Percentiles rank a stretch among this genome's conserved stretches.
These are phyloP conservation scores for Centella asiatica DNA, from an alignment of 129 eudicot species.

Conservation along the genomic window DNA sequence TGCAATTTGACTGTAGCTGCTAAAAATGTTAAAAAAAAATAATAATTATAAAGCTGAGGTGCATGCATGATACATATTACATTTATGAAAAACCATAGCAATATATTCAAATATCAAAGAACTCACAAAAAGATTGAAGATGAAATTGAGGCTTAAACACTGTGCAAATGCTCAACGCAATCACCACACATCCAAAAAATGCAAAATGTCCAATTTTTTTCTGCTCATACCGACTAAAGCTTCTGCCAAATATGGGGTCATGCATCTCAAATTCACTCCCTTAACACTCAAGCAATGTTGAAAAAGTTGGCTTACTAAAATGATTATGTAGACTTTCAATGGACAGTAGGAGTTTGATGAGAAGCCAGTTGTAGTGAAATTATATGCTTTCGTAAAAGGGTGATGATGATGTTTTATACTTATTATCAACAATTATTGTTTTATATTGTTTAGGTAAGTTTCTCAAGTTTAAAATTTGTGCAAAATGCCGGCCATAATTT, in stretches of 20 bases:
- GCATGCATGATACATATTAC: background rate
- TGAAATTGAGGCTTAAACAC: slow-evolving; percentile 31
- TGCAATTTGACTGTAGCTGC: too few species aligned
- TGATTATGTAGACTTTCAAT: background rate
- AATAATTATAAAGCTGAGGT: too few species aligned
- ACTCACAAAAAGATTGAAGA: slow-evolving; percentile 35
- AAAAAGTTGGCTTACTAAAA: too few species aligned
- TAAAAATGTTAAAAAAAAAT: too few species aligned
- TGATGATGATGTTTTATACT: background rate
- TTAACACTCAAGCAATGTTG: too few species aligned
- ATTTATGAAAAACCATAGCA: background rate
- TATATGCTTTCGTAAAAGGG: background rate
- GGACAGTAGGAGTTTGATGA: background rate
- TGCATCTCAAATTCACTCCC: too few species aligned
- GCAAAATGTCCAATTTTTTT: slow-evolving; percentile 33
- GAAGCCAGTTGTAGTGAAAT: background rate
- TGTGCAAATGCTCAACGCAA: slow-evolving; percentile 36
- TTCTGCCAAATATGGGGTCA: slow-evolving; percentile 48
- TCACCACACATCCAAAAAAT: slow-evolving; percentile 24
- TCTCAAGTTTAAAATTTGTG: background rate
- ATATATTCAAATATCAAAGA: background rate
- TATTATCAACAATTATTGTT: too few species aligned
- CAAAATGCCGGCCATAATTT: slow-evolving; percentile 8
- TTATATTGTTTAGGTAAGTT: slow-evolving; percentile 22
- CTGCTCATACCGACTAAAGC: slow-evolving; percentile 45